Conservation (phyloP, 441 rosid genomes). For the Iberis amara region DNA sequence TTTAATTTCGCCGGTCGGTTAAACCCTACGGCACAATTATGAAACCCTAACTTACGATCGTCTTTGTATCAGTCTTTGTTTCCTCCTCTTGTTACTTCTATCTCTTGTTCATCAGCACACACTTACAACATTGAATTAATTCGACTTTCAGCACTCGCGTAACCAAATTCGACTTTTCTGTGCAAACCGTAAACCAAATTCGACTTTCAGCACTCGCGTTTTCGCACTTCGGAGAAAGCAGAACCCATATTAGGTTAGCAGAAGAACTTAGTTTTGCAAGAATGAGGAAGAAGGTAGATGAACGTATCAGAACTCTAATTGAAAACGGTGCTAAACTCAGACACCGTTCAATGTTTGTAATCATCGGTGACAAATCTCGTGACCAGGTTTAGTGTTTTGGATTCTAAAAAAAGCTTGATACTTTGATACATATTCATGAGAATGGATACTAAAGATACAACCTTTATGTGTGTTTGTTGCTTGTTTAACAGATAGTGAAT, state of each 20-base stretch:
- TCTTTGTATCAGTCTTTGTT: no score
- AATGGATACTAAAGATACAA: not conserved
- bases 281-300: slow-evolving; percentile 98
- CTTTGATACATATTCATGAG: slow-evolving; percentile 1
- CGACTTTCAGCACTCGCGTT: no score
- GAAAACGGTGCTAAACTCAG: slow-evolving; percentile 82
- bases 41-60: no score
- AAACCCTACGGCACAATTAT: no score
- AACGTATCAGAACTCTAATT: slow-evolving; percentile 78
- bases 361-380: slow-evolving; percentile 94
- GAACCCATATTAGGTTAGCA: slow-evolving; percentile 8
- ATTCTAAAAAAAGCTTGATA: not conserved
- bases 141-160: no score
- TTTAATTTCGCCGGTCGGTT: no score
- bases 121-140: no score
- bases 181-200: no score
- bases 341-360: slow-evolving; percentile 88
- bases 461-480: not conserved
- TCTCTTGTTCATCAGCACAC: no score
- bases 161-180: no score
- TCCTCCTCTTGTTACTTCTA: no score
- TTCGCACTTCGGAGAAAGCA: slow-evolving; percentile 4
- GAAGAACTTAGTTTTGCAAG: slow-evolving; percentile 18
- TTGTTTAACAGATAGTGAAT: slow-evolving; percentile 67
- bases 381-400: slow-evolving; percentile 57